phyloP scores from a whole-genome alignment of 495 filamentous ascomycete species.

The Daldinia concentrica region DNA sequence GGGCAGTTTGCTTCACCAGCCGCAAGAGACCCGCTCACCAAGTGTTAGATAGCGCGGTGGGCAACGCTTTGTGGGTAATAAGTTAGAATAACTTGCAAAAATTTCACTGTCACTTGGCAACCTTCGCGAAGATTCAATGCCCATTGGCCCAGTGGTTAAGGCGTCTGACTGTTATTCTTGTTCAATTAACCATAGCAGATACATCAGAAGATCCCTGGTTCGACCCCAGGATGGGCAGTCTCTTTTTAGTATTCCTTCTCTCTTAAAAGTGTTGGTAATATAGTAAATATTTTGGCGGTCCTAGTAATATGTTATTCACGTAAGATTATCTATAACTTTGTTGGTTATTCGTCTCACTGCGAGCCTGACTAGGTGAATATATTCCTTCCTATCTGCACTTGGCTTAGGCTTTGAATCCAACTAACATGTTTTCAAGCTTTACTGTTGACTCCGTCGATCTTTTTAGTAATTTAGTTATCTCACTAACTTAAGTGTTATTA shows the following conservation, averaged over 20 bases:
- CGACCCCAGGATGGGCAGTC: constrained; percentile 37
- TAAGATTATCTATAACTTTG: neutral
- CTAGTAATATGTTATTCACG: neutral
- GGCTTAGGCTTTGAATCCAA: neutral
- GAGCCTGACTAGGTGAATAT: too few species aligned
- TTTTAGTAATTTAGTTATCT: too few species aligned
- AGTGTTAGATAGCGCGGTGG: neutral
- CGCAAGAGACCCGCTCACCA: neutral
- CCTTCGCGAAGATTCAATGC: constrained; percentile 1
- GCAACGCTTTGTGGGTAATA: constrained; percentile 5
- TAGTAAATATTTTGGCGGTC: neutral
- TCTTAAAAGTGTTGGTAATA: neutral
- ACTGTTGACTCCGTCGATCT: neutral
- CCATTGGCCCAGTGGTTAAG: constrained; percentile 37
- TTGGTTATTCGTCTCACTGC: neutral
- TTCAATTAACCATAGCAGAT: neutral
- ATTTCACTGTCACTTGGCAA: neutral
- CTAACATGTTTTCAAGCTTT: neutral
- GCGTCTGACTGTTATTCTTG: constrained; percentile 34
- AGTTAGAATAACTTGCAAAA: neutral
- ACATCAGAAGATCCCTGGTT: constrained; percentile 39
- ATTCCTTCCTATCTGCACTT: neutral
- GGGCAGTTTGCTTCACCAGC: neutral
- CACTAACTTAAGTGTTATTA: too few species aligned
- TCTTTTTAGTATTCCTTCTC: neutral